phyloP scores from a whole-genome alignment of 257 asterid genomes.

The Fraxinus pennsylvanica region DNA sequence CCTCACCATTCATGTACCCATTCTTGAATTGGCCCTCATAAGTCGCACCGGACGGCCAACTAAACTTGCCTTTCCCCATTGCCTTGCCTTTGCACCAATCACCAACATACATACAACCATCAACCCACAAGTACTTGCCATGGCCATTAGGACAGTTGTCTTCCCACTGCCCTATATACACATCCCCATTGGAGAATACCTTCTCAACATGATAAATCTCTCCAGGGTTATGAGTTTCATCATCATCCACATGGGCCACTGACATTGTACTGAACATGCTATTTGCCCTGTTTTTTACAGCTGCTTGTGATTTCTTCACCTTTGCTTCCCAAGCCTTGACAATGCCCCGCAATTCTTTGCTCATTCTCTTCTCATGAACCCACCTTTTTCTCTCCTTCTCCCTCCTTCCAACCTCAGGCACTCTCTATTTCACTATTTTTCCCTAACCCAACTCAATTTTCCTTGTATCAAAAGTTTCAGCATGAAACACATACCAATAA shows the following conservation, averaged over 20 bases:
- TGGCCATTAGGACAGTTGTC: slow-evolving; percentile 62
- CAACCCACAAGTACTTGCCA: slow-evolving; percentile 80
- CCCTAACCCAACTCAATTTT: slow-evolving; percentile 50
- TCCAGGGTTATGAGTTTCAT: slow-evolving; percentile 40
- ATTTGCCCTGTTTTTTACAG: slow-evolving; percentile 51
- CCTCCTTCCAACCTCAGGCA: slow-evolving; percentile 13
- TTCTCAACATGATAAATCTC: slow-evolving; percentile 60
- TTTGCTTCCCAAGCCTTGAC: slow-evolving; percentile 76
- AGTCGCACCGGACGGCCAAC: slow-evolving; percentile 94
- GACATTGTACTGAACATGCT: slow-evolving; percentile 68
- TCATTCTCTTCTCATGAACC: slow-evolving; percentile 51
- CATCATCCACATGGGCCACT: slow-evolving; percentile 89
- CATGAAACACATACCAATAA: slow-evolving; percentile 30
- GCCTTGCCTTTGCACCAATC: slow-evolving; percentile 73
- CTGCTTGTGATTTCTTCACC: slow-evolving; percentile 60
- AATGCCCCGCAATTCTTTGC: slow-evolving; percentile 74
- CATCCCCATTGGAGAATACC: slow-evolving; percentile 62
- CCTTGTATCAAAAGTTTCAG: slow-evolving; percentile 29
- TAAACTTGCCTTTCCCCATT: slow-evolving; percentile 72
- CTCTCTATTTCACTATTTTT: neutral
- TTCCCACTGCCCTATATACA: slow-evolving; percentile 79
- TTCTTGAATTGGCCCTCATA: slow-evolving; percentile 86
- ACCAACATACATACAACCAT: slow-evolving; percentile 89
- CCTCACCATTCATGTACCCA: slow-evolving; percentile 85
- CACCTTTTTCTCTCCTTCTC: slow-evolving; percentile 15